These are phyloP conservation scores for Coffea canephora DNA, from an alignment of 257 asterid species.

Conservation along the genomic window DNA sequence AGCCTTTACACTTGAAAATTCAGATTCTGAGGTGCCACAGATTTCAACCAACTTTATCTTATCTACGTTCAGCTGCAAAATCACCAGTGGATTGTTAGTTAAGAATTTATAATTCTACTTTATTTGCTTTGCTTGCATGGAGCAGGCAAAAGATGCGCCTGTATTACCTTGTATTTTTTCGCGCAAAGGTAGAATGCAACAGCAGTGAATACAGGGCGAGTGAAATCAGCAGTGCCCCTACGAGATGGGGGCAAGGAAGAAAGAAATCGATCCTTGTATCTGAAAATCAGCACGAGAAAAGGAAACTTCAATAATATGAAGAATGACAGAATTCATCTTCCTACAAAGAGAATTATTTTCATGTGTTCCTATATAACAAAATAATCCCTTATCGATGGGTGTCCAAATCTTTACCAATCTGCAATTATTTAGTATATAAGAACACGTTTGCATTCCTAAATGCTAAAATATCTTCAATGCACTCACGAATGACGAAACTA, in stretches of 20 bases:
- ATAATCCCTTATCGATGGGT: not conserved
- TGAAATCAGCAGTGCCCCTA: conserved; percentile 75
- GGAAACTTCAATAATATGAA: not conserved
- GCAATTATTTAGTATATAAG: not conserved
- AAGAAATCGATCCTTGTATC: conserved; percentile 81
- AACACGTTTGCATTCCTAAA: not conserved
- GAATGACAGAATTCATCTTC: not conserved
- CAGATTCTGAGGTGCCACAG: conserved; percentile 90
- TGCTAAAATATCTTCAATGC: not conserved
- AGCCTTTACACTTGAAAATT: conserved; percentile 65
- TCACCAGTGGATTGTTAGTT: not conserved
- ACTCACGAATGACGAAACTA: too few relatives aligned
- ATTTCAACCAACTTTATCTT: conserved; percentile 74
- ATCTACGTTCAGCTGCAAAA: conserved; percentile 80
- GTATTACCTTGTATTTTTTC: conserved; percentile 73
- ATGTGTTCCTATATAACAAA: not conserved
- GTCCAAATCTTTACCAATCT: not conserved
- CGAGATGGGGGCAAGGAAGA: conserved; percentile 84
- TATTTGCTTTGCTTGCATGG: not conserved
- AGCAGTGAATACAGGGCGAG: conserved; percentile 83
- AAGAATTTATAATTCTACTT: not conserved
- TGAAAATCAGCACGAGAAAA: conserved; percentile 18
- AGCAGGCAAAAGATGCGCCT: not conserved
- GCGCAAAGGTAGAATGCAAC: conserved; percentile 78
- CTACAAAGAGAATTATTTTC: not conserved